Percentiles rank a stretch among this genome's conserved stretches.
Conservation (phyloP, 2,329 filamentous ascomycete species). For the Aspergillus pseudoviridinutans region DNA sequence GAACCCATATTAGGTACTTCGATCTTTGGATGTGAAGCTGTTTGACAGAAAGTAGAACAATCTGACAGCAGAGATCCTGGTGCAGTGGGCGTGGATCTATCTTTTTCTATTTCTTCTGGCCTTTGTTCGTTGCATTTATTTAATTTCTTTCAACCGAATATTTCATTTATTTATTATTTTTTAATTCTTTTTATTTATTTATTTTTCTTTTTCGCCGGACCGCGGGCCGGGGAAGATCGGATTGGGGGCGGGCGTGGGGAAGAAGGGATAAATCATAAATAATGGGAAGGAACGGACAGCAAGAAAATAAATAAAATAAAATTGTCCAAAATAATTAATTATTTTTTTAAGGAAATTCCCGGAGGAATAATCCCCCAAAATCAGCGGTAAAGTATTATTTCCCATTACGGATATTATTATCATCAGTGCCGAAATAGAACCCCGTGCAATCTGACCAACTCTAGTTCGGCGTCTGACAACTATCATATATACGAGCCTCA, state of each 20-base stretch:
- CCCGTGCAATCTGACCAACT: background rate
- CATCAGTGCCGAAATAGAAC: background rate
- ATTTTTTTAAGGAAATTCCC: background rate
- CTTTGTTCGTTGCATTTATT: background rate
- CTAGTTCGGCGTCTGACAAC: background rate
- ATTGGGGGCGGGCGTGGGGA: constrained; percentile 17
- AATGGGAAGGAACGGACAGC: background rate
- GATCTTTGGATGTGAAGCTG: background rate
- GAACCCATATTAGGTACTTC: background rate
- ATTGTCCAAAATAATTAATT: background rate
- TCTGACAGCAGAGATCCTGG: constrained; percentile 10
- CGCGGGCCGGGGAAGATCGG: constrained; percentile 22
- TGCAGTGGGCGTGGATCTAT: constrained; percentile 13
- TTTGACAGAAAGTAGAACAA: background rate
- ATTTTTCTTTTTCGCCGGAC: constrained; percentile 6
- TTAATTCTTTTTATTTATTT: constrained; percentile 2
- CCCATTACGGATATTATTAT: background rate
- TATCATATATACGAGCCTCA: background rate
- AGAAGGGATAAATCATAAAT: constrained; percentile 12
- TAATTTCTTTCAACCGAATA: background rate
- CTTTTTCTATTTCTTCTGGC: constrained; percentile 7
- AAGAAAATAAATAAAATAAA: background rate
- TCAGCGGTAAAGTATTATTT: too few species aligned
- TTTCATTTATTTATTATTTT: background rate
- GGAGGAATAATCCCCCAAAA: too few species aligned